phyloP scores from a whole-genome alignment of 495 filamentous ascomycete genomes.

The Penicillium samsonianum region DNA sequence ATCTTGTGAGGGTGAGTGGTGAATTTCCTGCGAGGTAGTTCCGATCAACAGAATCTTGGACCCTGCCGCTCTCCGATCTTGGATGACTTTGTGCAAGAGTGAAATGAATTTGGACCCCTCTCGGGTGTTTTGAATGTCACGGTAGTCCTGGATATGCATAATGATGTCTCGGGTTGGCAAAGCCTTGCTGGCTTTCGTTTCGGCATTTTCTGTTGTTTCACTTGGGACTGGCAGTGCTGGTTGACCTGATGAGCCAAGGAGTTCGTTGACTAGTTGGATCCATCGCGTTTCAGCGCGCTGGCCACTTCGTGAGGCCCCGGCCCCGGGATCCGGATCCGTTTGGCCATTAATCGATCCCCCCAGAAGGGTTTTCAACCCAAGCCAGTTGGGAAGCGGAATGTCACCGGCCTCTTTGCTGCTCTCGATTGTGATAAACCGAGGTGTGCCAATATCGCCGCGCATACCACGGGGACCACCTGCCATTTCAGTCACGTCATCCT shows the following conservation, averaged over 20 bases:
- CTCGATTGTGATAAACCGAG: constrained; percentile 46
- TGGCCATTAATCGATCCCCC: constrained; percentile 38
- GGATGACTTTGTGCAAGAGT: constrained; percentile 68
- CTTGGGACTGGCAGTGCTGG: constrained; percentile 9
- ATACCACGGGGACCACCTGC: constrained; percentile 22
- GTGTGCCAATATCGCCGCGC: constrained; percentile 23
- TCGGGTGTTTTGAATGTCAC: constrained; percentile 64
- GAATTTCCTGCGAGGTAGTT: constrained; percentile 49
- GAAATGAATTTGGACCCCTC: constrained; percentile 64
- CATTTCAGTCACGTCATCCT: constrained; percentile 43
- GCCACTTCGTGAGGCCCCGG: constrained; percentile 14
- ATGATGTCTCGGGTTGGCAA: constrained; percentile 53
- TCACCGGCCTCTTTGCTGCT: constrained; percentile 36
- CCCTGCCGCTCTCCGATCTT: constrained; percentile 66
- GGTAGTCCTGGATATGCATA: constrained; percentile 78
- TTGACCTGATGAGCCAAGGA: constrained; percentile 33
- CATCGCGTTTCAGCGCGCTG: constrained; percentile 35
- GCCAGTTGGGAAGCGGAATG: constrained; percentile 37
- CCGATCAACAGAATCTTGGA: constrained; percentile 77
- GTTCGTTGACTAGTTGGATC: constrained; percentile 38
- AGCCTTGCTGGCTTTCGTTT: constrained; percentile 14
- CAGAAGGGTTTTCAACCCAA: constrained; percentile 41
- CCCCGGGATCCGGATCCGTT: constrained; percentile 24
- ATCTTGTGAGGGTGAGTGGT: constrained; percentile 27
- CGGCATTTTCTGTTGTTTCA: constrained; percentile 16